These are phyloP conservation scores for Salix udensis DNA, from an alignment of 345 rosid species.

Conservation along the genomic window DNA sequence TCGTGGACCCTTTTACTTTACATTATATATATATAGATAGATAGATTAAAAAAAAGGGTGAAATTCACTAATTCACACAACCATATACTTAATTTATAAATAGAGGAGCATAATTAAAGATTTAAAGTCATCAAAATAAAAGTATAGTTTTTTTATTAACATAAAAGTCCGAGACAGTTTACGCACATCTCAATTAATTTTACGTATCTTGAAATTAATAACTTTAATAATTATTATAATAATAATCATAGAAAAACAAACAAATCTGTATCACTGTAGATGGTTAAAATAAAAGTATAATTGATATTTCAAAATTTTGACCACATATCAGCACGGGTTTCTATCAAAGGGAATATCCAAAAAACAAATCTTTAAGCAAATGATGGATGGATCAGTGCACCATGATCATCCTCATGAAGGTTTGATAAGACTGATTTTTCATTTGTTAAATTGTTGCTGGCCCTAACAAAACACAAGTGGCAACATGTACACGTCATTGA, in stretches of 20 bases:
- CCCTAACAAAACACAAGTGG: not conserved
- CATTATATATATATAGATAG: not conserved
- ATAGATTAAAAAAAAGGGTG: too few species aligned
- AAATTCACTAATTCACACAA: not conserved
- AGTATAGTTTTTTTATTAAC: too few species aligned
- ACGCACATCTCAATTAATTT: not conserved
- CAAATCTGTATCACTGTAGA: too few species aligned
- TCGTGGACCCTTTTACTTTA: constrained; percentile 20
- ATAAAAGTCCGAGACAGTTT: too few species aligned
- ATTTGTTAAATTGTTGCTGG: not conserved
- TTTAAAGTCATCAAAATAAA: too few species aligned
- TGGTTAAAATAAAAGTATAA: not conserved
- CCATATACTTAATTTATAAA: not conserved
- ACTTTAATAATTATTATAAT: too few species aligned
- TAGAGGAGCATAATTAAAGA: not conserved
- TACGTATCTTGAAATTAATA: too few species aligned
- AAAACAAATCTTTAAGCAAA: not conserved
- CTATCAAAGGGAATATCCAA: not conserved
- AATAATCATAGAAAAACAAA: too few species aligned
- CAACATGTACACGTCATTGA: constrained; percentile 1
- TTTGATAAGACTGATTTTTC: not conserved
- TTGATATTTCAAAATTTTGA: not conserved
- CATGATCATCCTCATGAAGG: not conserved
- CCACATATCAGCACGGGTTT: not conserved
- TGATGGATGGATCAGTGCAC: not conserved